Percentiles rank a stretch among this genome's conserved stretches.
Evolutionary conservation across 2,329 filamentous ascomycete species (phyloP).

Genomic region (Metarhizium guizhouense): DNA sequence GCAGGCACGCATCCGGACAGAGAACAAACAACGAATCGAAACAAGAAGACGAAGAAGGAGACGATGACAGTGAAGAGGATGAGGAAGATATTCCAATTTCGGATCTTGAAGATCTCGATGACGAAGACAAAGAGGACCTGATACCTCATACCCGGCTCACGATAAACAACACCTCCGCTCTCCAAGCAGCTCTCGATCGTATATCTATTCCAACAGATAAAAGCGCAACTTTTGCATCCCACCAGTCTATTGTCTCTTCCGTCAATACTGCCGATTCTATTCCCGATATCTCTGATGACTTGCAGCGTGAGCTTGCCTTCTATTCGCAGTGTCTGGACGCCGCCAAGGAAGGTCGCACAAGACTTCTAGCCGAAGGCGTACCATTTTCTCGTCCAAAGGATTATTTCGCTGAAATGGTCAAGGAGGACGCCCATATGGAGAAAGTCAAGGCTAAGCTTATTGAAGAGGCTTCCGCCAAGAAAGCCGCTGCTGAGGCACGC

Average conservation of each 20-base stretch:
- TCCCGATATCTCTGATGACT: constrained; percentile 79
- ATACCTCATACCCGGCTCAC: constrained; percentile 87
- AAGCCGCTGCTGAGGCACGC: constrained; percentile 82
- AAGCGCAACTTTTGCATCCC: constrained; percentile 68
- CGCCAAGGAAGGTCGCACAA: constrained; percentile 60
- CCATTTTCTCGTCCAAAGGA: constrained; percentile 84
- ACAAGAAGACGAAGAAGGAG: constrained; percentile 13
- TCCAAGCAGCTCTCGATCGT: constrained; percentile 70
- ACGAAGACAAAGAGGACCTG: constrained; percentile 77
- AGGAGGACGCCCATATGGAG: constrained; percentile 96
- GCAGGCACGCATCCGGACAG: not conserved
- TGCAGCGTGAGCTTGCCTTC: constrained; percentile 86
- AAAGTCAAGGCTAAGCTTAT: constrained; percentile 90
- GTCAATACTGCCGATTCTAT: constrained; percentile 59
- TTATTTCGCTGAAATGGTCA: constrained; percentile 99
- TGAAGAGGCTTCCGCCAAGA: constrained; percentile 86
- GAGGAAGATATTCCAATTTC: constrained; percentile 86
- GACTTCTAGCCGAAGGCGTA: constrained; percentile 72
- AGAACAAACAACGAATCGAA: constrained; percentile 15
- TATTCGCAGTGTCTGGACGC: constrained; percentile 83
- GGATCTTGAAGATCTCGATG: constrained; percentile 69
- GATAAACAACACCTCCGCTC: constrained; percentile 92
- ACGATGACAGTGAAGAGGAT: constrained; percentile 49
- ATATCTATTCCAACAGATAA: constrained; percentile 58
- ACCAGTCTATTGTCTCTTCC: constrained; percentile 66